A percentile compares a stretch with the other conserved stretches of the same genome.
Evolutionary conservation across 805 yeast species (phyloP).

Genomic region (Kurtzmaniella fragi): DNA sequence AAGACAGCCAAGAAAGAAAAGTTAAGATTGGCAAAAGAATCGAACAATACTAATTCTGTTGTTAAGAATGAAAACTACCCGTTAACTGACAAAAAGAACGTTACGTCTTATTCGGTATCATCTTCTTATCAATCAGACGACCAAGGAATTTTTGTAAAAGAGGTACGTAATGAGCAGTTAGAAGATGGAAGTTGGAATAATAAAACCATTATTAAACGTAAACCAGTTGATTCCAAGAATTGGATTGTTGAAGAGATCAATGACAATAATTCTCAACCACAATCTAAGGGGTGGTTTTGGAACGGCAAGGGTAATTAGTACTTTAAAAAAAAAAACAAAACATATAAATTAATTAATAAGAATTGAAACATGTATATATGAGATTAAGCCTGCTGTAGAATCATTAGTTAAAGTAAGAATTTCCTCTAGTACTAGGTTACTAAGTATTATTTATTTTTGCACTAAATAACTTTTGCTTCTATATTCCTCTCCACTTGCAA

Average conservation of each 20-base stretch:
- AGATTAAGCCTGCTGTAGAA: no score
- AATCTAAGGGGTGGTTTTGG: slow-evolving; percentile 23
- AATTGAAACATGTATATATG: no score
- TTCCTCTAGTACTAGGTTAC: no score
- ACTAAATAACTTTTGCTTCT: no score
- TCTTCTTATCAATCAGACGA: slow-evolving; percentile 19
- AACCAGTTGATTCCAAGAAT: slow-evolving; percentile 27
- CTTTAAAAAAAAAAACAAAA: no score
- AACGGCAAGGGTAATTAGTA: slow-evolving; percentile 4
- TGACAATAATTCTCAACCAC: slow-evolving; percentile 2
- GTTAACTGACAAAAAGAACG: slow-evolving; percentile 4
- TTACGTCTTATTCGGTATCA: slow-evolving; percentile 24
- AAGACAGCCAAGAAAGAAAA: slow-evolving; percentile 14
- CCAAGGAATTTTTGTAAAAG: slow-evolving; percentile 24
- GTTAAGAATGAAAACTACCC: neutral
- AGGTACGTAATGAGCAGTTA: slow-evolving; percentile 27
- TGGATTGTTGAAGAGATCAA: slow-evolving; percentile 29
- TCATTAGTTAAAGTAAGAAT: no score
- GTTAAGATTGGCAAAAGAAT: slow-evolving; percentile 1
- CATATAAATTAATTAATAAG: no score
- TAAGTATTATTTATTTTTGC: no score
- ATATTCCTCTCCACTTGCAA: no score
- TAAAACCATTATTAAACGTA: slow-evolving; percentile 23
- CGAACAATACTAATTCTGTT: neutral
- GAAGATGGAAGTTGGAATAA: slow-evolving; percentile 33